These are phyloP conservation scores for Dactylonectria estremocensis DNA, from an alignment of 2,329 filamentous ascomycete genomes.

Conservation along the genomic window DNA sequence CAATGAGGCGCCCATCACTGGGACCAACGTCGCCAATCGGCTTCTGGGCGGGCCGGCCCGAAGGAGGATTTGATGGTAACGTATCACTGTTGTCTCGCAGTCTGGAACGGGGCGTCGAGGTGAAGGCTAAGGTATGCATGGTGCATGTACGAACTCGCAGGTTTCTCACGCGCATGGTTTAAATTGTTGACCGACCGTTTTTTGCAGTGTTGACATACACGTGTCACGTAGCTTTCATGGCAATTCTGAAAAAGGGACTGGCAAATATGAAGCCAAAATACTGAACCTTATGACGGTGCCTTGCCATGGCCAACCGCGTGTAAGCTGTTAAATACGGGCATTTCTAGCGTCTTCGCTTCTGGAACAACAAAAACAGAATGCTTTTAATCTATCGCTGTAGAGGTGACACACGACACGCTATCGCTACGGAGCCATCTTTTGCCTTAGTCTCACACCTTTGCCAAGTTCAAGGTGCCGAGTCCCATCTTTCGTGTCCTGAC, in stretches of 20 bases:
- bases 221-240: constrained; percentile 66
- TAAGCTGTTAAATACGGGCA: neutral
- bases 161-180: constrained; percentile 62
- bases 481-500: constrained; percentile 30
- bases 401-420: neutral
- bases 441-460: constrained; percentile 6
- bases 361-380: neutral
- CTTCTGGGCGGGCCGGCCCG: constrained; percentile 67
- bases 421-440: neutral
- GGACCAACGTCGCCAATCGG: constrained; percentile 68
- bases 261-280: too few species aligned
- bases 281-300: neutral
- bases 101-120: constrained; percentile 67
- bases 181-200: constrained; percentile 61
- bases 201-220: constrained; percentile 66
- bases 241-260: constrained; percentile 52
- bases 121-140: constrained; percentile 48
- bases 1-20: constrained; percentile 69
- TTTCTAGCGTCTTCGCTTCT: neutral
- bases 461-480: neutral
- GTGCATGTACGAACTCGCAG: constrained; percentile 63
- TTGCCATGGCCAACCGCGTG: too few species aligned
- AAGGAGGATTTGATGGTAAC: constrained; percentile 73
- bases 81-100: constrained; percentile 70
- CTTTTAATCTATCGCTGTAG: neutral